Evolutionary conservation across 148 eudicot species (phyloP).

Genomic region (Nepenthes gracilis): DNA sequence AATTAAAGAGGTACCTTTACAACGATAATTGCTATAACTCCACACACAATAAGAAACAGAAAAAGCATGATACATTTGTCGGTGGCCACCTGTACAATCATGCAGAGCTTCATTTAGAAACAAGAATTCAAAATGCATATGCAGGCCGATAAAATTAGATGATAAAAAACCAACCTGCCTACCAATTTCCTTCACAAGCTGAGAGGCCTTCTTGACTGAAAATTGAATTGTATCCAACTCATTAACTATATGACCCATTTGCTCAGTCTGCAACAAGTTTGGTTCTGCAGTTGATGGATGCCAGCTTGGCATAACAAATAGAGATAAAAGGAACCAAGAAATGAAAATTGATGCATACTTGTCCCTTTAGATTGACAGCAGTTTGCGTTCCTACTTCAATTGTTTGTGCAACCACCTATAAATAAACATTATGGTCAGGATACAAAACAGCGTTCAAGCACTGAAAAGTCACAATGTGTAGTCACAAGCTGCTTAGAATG

Average conservation of each 20-base stretch:
- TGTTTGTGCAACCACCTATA: conserved; percentile 86
- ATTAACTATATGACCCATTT: conserved; percentile 93
- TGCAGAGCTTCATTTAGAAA: conserved; percentile 1
- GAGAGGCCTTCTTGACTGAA: conserved; percentile 91
- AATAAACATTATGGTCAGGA: conserved; percentile 4
- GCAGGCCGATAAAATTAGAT: background rate
- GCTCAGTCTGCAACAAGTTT: conserved; percentile 64
- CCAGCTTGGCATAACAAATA: conserved; percentile 1
- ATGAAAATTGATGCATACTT: conserved; percentile 20
- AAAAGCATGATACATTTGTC: conserved; percentile 97
- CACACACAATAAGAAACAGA: conserved; percentile 81
- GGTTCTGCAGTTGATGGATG: conserved; percentile 10
- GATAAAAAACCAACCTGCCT: conserved; percentile 55
- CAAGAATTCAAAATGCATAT: background rate
- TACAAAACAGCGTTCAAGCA: background rate
- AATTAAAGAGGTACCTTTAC: conserved; percentile 57
- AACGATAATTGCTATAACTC: conserved; percentile 84
- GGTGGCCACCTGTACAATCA: conserved; percentile 75
- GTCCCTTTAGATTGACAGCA: conserved; percentile 79
- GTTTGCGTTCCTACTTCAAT: conserved; percentile 91
- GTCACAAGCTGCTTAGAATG: conserved; percentile 74
- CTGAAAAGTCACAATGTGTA: background rate
- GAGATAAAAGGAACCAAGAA: conserved; percentile 2
- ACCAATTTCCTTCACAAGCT: conserved; percentile 96
- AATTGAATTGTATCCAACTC: conserved; percentile 94